phyloP scores from a whole-genome alignment of 176 grass and related monocot species.

The Cocos nucifera region DNA sequence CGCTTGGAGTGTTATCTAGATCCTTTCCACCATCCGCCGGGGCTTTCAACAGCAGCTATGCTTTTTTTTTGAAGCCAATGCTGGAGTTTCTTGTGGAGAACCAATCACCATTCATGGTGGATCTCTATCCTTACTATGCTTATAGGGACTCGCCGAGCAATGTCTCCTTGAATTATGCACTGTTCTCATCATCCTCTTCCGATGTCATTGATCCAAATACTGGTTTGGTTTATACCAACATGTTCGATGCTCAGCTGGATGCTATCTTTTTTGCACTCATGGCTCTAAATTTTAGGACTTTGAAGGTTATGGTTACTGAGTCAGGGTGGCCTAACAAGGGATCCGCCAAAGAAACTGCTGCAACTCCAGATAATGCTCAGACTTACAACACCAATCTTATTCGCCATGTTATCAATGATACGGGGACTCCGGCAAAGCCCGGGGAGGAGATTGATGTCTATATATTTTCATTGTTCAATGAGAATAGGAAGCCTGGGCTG shows the following conservation, averaged over 20 bases:
- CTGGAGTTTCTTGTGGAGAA: constrained; percentile 91
- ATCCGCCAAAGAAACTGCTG: constrained; percentile 59
- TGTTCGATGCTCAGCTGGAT: constrained; percentile 89
- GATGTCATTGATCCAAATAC: constrained; percentile 88
- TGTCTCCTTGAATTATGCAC: constrained; percentile 70
- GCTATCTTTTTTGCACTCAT: constrained; percentile 89
- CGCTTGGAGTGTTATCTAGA: constrained; percentile 66
- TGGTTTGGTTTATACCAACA: constrained; percentile 85
- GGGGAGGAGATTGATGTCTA: constrained; percentile 85
- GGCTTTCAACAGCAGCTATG: constrained; percentile 87
- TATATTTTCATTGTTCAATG: constrained; percentile 96
- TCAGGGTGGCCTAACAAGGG: constrained; percentile 90
- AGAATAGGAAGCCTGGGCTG: constrained; percentile 86
- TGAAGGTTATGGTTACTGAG: constrained; percentile 91
- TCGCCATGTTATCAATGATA: constrained; percentile 79
- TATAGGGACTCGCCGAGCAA: constrained; percentile 81
- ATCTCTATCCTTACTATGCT: constrained; percentile 94
- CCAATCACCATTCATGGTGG: constrained; percentile 91
- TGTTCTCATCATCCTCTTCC: constrained; percentile 51
- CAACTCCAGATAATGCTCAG: constrained; percentile 80
- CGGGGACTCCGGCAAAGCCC: constrained; percentile 75
- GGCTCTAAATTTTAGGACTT: constrained; percentile 84
- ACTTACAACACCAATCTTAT: constrained; percentile 91
- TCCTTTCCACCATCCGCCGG: constrained; percentile 89
- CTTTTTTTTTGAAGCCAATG: constrained; percentile 85